These are phyloP conservation scores for Collariella sp. DNA, from an alignment of 495 filamentous ascomycete species.

Conservation along the genomic window DNA sequence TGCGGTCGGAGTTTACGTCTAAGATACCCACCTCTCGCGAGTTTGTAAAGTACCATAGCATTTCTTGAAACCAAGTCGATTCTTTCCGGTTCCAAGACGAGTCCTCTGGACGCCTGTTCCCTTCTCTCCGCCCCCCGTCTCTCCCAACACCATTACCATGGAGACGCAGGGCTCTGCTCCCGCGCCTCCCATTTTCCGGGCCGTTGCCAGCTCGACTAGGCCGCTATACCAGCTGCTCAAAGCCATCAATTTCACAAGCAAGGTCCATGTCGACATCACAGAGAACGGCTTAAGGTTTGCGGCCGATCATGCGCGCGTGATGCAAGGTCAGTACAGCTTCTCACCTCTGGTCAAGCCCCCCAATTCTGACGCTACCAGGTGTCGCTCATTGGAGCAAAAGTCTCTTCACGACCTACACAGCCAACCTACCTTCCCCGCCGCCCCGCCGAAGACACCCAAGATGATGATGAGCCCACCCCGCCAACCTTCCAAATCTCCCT, in stretches of 20 bases:
- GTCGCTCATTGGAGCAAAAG: constrained; percentile 64
- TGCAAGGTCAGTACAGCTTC: constrained; percentile 57
- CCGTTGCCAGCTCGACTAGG: constrained; percentile 75
- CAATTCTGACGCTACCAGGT: constrained; percentile 36
- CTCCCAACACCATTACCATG: constrained; percentile 10
- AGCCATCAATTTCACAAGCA: constrained; percentile 73
- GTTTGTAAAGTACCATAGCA: constrained; percentile 36
- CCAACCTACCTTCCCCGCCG: constrained; percentile 32
- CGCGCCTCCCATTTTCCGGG: constrained; percentile 57
- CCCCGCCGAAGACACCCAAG: constrained; percentile 20
- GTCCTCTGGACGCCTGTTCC: background rate
- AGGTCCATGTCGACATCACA: constrained; percentile 76
- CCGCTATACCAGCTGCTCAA: constrained; percentile 85
- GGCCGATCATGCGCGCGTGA: constrained; percentile 72
- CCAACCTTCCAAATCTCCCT: constrained; percentile 74
- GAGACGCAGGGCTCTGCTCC: constrained; percentile 13
- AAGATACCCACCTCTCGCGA: constrained; percentile 36
- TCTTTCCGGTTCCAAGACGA: constrained; percentile 5
- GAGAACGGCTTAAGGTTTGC: constrained; percentile 77
- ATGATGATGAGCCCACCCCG: constrained; percentile 33
- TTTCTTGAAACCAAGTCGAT: constrained; percentile 16
- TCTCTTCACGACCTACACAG: constrained; percentile 77
- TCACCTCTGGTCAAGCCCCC: background rate
- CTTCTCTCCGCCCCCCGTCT: background rate
- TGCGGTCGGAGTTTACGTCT: constrained; percentile 97